A percentile compares a stretch with the other conserved stretches of the same genome.
Conservation (phyloP, 805 yeast genomes). For the Maudiozyma bulderi region DNA sequence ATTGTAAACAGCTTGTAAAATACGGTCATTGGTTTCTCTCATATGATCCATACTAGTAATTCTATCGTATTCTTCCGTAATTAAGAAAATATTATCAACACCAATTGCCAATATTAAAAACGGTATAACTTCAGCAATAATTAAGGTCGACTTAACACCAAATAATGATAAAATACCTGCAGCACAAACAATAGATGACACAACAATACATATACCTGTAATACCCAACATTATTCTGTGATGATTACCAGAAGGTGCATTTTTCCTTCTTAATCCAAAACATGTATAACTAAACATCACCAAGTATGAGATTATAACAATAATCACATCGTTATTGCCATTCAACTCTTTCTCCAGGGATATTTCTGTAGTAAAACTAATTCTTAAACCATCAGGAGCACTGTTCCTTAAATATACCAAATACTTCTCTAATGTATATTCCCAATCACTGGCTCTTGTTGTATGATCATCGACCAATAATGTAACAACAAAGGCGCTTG, state of each 20-base stretch:
- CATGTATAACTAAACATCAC: conserved; percentile 87
- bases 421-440: conserved; percentile 50
- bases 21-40: conserved; percentile 45
- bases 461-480: conserved; percentile 53
- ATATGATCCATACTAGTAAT: conserved; percentile 40
- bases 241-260: conserved; percentile 29
- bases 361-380: conserved; percentile 73
- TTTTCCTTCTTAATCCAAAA: conserved; percentile 44
- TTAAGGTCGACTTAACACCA: conserved; percentile 80
- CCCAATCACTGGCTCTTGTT: conserved; percentile 49
- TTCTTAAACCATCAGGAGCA: conserved; percentile 46
- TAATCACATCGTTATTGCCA: conserved; percentile 65
- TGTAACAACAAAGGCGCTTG: conserved; percentile 72
- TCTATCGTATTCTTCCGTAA: conserved; percentile 66
- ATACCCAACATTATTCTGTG: conserved; percentile 63
- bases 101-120: conserved; percentile 89
- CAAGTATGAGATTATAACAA: conserved; percentile 65
- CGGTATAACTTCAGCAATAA: conserved; percentile 94
- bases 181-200: conserved; percentile 70
- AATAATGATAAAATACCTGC: conserved; percentile 69
- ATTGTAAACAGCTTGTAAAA: conserved; percentile 54
- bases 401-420: conserved; percentile 36
- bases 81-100: conserved; percentile 85
- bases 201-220: conserved; percentile 74
- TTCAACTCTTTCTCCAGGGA: conserved; percentile 80